A percentile compares a stretch with the other conserved stretches of the same genome.
phyloP scores from a whole-genome alignment of 2,329 filamentous ascomycete species.

The Claviceps spartinae region DNA sequence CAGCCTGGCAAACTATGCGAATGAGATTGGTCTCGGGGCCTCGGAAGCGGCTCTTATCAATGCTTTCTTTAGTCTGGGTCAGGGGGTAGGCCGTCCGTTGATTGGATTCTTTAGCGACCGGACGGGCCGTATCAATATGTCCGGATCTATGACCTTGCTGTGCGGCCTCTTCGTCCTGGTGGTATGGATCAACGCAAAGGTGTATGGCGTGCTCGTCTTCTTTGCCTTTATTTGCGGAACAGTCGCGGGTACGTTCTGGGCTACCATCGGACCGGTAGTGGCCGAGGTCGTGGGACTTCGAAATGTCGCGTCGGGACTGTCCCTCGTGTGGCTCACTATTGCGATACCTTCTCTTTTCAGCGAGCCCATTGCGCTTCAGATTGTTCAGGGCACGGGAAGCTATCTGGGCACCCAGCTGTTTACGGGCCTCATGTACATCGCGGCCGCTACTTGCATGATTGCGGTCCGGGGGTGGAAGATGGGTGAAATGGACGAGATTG shows the following conservation, averaged over 20 bases:
- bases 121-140: slow-evolving; percentile 61
- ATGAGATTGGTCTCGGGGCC: slow-evolving; percentile 50
- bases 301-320: slow-evolving; percentile 53
- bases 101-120: slow-evolving; percentile 61
- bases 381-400: slow-evolving; percentile 29
- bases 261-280: slow-evolving; percentile 53
- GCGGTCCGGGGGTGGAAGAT: slow-evolving; percentile 26
- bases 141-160: slow-evolving; percentile 48
- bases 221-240: slow-evolving; percentile 58
- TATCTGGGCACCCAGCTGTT: slow-evolving; percentile 45
- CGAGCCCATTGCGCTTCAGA: slow-evolving; percentile 48
- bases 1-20: slow-evolving; percentile 59
- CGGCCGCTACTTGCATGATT: slow-evolving; percentile 23
- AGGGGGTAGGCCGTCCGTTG: slow-evolving; percentile 54
- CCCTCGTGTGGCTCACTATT: slow-evolving; percentile 58
- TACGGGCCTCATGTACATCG: slow-evolving; percentile 46
- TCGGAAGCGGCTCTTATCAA: slow-evolving; percentile 56
- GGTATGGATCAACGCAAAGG: slow-evolving; percentile 56
- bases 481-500: slow-evolving; percentile 19
- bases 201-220: slow-evolving; percentile 54
- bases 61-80: slow-evolving; percentile 57
- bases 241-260: slow-evolving; percentile 60
- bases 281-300: slow-evolving; percentile 62
- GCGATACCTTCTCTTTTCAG: slow-evolving; percentile 58
- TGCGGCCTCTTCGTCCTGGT: slow-evolving; percentile 52